Conservation (phyloP, 1,284 basidiomycete species). For the Singerocomus inundabilis region DNA sequence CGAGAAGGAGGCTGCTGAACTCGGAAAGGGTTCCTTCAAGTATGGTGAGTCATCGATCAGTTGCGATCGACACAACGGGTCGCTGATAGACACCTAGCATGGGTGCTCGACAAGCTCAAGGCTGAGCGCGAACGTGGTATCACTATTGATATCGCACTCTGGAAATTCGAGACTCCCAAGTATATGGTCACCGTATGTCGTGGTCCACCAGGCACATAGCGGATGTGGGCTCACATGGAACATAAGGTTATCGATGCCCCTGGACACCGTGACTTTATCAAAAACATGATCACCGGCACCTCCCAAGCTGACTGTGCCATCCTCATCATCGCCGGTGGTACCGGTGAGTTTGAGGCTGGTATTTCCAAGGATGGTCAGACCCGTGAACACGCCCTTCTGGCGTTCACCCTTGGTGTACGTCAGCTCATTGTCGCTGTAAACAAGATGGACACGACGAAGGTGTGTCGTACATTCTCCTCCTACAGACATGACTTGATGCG, state of each 20-base stretch:
- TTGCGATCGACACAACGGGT: constrained; percentile 21
- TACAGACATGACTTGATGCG: constrained; percentile 6
- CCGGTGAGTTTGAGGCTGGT: constrained; percentile 99
- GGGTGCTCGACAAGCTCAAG: constrained; percentile 99
- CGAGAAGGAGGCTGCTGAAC: constrained; percentile 99
- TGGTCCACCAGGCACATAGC: neutral
- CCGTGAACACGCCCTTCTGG: constrained; percentile 99
- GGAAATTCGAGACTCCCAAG: constrained; percentile 99
- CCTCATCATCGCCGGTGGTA: constrained; percentile 99
- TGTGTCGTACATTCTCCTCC: constrained; percentile 24
- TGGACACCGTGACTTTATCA: constrained; percentile 99
- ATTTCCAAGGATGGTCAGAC: constrained; percentile 99
- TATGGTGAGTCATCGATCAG: constrained; percentile 65
- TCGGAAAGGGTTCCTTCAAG: constrained; percentile 99
- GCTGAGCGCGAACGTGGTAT: constrained; percentile 99
- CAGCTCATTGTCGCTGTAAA: constrained; percentile 99
- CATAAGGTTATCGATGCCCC: constrained; percentile 93
- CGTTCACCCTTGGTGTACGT: constrained; percentile 99
- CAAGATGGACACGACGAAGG: constrained; percentile 99
- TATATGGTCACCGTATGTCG: constrained; percentile 79
- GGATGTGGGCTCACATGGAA: constrained; percentile 12
- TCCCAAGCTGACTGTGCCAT: constrained; percentile 99
- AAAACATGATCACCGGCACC: constrained; percentile 99
- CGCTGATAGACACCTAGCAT: constrained; percentile 54
- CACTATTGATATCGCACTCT: constrained; percentile 99